Evolutionary conservation across 768 basidiomycete species (phyloP).

Genomic region (Termitomyces sp.): DNA sequence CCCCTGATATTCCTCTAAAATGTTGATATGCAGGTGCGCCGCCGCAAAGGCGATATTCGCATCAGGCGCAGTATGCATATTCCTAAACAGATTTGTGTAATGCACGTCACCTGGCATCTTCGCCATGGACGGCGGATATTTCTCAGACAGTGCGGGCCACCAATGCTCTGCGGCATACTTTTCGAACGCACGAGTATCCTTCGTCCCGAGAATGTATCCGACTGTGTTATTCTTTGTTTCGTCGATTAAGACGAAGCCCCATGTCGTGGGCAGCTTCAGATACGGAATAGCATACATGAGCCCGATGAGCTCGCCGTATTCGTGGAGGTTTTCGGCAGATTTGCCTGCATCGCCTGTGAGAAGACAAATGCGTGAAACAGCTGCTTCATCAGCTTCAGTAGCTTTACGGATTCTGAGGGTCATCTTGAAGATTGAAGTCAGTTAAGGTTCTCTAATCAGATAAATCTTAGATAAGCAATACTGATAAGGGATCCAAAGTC

Average conservation of each 20-base stretch:
- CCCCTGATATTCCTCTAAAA: slow-evolving; percentile 59
- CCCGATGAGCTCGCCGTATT: slow-evolving; percentile 59
- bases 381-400: slow-evolving; percentile 43
- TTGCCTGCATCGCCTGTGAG: slow-evolving; percentile 67
- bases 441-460: not conserved
- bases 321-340: slow-evolving; percentile 58
- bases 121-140: slow-evolving; percentile 38
- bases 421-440: slow-evolving; percentile 20
- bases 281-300: slow-evolving; percentile 75
- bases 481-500: not conserved
- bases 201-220: slow-evolving; percentile 66
- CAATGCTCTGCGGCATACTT: slow-evolving; percentile 46
- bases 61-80: slow-evolving; percentile 40
- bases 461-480: not conserved
- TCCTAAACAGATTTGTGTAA: slow-evolving; percentile 35
- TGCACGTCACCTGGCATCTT: slow-evolving; percentile 37
- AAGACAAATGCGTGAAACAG: slow-evolving; percentile 68
- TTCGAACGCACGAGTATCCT: slow-evolving; percentile 64
- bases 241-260: slow-evolving; percentile 71
- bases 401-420: slow-evolving; percentile 49
- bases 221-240: slow-evolving; percentile 39
- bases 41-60: slow-evolving; percentile 59
- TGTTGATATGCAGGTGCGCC: slow-evolving; percentile 74
- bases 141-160: slow-evolving; percentile 58
- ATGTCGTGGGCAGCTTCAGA: slow-evolving; percentile 58